Conservation (phyloP, 2,329 filamentous ascomycete species). For the Esteya vermicola region DNA sequence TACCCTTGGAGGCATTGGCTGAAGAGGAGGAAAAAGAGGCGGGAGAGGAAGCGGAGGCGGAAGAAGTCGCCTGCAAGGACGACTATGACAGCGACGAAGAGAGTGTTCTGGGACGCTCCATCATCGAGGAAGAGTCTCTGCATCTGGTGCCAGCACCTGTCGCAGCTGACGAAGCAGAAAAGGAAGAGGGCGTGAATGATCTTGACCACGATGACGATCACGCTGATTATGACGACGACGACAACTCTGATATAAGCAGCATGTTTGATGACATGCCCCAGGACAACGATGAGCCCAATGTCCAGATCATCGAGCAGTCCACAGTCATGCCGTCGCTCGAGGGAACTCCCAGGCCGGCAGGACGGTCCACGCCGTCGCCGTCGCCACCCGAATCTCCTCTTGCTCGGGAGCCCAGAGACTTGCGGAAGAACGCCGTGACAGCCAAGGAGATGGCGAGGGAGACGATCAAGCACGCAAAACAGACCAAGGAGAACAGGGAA, state of each 20-base stretch:
- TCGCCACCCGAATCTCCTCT: too few species aligned
- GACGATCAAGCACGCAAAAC: too few species aligned
- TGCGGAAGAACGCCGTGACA: not conserved
- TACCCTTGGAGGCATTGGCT: constrained; percentile 20
- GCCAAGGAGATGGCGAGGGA: not conserved
- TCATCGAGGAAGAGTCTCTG: not conserved
- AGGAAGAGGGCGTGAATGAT: constrained; percentile 12
- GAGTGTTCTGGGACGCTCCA: not conserved
- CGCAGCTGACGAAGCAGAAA: constrained; percentile 1
- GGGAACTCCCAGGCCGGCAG: too few species aligned
- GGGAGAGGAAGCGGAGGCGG: constrained; percentile 11
- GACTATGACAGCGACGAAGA: not conserved
- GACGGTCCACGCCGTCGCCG: not conserved
- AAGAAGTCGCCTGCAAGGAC: too few species aligned
- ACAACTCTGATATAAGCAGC: constrained; percentile 22
- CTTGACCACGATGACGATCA: constrained; percentile 12
- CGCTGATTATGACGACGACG: constrained; percentile 13
- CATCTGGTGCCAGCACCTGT: not conserved
- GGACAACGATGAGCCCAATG: constrained; percentile 29
- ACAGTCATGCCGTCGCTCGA: constrained; percentile 19
- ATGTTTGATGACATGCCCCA: constrained; percentile 26
- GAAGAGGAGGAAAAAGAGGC: constrained; percentile 14
- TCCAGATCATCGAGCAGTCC: constrained; percentile 30
- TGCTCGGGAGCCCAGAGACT: not conserved
- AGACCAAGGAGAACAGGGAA: too few species aligned